These are phyloP conservation scores for Fusarium humuli DNA, from an alignment of 2,329 filamentous ascomycete genomes.

Conservation along the genomic window DNA sequence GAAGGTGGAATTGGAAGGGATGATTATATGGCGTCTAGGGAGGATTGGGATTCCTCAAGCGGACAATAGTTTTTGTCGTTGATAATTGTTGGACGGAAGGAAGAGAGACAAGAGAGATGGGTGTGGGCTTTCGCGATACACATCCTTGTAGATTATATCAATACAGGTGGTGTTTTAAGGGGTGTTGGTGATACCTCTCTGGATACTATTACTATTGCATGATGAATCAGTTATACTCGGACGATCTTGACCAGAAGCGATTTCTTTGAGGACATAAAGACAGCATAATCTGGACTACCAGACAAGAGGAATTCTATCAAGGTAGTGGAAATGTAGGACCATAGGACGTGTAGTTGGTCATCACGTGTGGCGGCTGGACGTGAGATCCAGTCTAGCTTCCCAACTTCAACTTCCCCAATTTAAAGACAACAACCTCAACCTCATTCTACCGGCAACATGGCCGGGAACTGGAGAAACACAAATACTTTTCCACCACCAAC, in stretches of 20 bases:
- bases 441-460: conserved; percentile 13
- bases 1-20: conserved; percentile 40
- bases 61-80: conserved; percentile 38
- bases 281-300: not conserved
- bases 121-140: conserved; percentile 38
- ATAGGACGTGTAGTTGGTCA: conserved; percentile 1
- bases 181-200: conserved; percentile 12
- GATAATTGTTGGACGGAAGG: conserved; percentile 32
- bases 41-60: conserved; percentile 43
- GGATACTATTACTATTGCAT: not conserved
- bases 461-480: not conserved
- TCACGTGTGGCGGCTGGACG: conserved; percentile 31
- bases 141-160: conserved; percentile 40
- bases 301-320: not conserved
- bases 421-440: conserved; percentile 1
- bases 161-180: conserved; percentile 21
- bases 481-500: conserved; percentile 2
- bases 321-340: not conserved
- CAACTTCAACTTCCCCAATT: not conserved
- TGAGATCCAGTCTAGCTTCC: not conserved
- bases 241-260: not conserved
- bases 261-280: not conserved
- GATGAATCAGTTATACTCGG: conserved; percentile 10
- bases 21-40: conserved; percentile 46
- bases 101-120: conserved; percentile 2